Conservation (phyloP, 2,329 filamentous ascomycete species). For the Arthrocladium fulminans region DNA sequence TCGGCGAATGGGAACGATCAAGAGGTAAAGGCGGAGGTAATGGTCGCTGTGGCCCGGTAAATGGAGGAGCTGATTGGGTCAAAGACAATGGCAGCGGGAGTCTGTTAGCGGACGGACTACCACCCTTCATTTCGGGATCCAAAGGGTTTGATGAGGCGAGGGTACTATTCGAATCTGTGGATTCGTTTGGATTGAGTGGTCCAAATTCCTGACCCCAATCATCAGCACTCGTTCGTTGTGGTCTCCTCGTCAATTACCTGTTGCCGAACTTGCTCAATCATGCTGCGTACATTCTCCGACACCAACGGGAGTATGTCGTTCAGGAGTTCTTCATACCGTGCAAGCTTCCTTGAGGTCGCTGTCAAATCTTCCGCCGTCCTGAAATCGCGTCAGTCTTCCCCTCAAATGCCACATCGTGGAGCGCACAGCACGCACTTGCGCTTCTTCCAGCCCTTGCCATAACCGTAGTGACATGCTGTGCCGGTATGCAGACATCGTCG, state of each 20-base stretch:
- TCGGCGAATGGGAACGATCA: not conserved
- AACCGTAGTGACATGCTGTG: slow-evolving; percentile 22
- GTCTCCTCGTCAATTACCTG: slow-evolving; percentile 10
- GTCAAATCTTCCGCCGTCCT: slow-evolving; percentile 23
- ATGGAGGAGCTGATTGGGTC: not conserved
- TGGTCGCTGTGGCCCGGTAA: not conserved
- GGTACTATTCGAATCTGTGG: not conserved
- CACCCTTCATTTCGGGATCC: not conserved
- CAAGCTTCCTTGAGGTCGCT: slow-evolving; percentile 19
- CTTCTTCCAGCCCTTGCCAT: slow-evolving; percentile 24
- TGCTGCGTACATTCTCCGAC: slow-evolving; percentile 16
- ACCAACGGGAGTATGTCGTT: slow-evolving; percentile 22
- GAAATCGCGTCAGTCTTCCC: not conserved
- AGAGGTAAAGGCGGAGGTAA: not conserved
- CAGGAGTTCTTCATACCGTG: slow-evolving; percentile 21
- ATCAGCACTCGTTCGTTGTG: not conserved
- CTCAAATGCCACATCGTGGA: not conserved
- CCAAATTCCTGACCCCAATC: not conserved
- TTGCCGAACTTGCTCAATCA: slow-evolving; percentile 22
- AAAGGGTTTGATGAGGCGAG: not conserved
- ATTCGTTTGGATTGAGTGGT: not conserved
- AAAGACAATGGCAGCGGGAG: not conserved
- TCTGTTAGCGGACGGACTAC: not conserved
- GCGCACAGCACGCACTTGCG: slow-evolving; percentile 18
- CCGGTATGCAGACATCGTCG: slow-evolving; percentile 22